phyloP scores from a whole-genome alignment of 1,139 yeast genomes.

The Candida neerlandica region DNA sequence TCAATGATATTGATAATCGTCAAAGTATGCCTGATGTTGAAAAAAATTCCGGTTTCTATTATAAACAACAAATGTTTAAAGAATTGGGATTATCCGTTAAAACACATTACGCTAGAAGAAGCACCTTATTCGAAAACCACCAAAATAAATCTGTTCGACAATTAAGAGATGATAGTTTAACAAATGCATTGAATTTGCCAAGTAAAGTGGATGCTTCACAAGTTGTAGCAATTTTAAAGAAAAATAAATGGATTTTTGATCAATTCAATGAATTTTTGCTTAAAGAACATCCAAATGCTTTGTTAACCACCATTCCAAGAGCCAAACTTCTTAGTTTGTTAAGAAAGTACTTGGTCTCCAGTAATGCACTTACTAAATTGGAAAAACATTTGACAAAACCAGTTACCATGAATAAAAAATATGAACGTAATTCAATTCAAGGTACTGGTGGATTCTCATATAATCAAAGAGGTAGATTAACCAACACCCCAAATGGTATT shows the following conservation, averaged over 20 bases:
- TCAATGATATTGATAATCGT: slow-evolving; percentile 47
- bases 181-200: slow-evolving; percentile 37
- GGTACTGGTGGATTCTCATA: slow-evolving; percentile 80
- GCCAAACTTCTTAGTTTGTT: slow-evolving; percentile 25
- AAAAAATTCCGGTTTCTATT: slow-evolving; percentile 42
- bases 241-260: slow-evolving; percentile 37
- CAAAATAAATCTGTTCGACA: slow-evolving; percentile 23
- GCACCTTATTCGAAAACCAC: slow-evolving; percentile 37
- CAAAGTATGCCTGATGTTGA: slow-evolving; percentile 53
- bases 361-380: slow-evolving; percentile 23
- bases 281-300: slow-evolving; percentile 36
- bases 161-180: slow-evolving; percentile 26
- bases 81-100: slow-evolving; percentile 44
- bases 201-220: slow-evolving; percentile 28
- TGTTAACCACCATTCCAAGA: slow-evolving; percentile 20
- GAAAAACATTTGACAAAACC: slow-evolving; percentile 22
- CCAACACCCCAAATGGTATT: slow-evolving; percentile 77
- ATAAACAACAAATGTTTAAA: slow-evolving; percentile 45
- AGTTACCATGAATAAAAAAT: slow-evolving; percentile 9
- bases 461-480: slow-evolving; percentile 67
- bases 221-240: slow-evolving; percentile 29
- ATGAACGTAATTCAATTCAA: slow-evolving; percentile 31
- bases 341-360: slow-evolving; percentile 29
- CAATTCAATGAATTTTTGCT: slow-evolving; percentile 39
- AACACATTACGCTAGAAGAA: slow-evolving; percentile 30